Conservation (phyloP, 2,329 filamentous ascomycete genomes). For the Diaporthe citri region DNA sequence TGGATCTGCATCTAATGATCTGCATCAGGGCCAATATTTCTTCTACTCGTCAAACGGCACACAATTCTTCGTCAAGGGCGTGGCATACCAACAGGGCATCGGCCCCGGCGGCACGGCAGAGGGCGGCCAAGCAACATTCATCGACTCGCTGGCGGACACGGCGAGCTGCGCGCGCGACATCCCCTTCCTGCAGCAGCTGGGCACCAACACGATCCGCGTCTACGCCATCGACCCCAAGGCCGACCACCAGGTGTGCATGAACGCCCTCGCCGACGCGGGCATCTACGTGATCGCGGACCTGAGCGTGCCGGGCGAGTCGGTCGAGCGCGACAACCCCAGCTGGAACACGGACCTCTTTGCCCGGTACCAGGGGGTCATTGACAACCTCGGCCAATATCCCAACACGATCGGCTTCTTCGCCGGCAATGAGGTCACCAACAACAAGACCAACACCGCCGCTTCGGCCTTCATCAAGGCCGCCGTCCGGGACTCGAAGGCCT, state of each 20-base stretch:
- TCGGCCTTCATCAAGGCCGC: slow-evolving; percentile 98
- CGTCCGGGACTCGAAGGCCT: slow-evolving; percentile 93
- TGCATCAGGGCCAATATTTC: slow-evolving; percentile 70
- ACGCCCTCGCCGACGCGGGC: slow-evolving; percentile 81
- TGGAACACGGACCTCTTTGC: slow-evolving; percentile 85
- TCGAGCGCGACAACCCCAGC: slow-evolving; percentile 82
- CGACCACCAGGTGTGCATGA: slow-evolving; percentile 89
- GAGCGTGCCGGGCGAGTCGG: slow-evolving; percentile 83
- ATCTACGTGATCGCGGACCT: slow-evolving; percentile 97
- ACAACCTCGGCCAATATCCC: slow-evolving; percentile 83
- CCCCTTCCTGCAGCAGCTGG: slow-evolving; percentile 80
- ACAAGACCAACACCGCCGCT: slow-evolving; percentile 86
- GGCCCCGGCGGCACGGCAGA: slow-evolving; percentile 56
- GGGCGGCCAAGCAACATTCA: slow-evolving; percentile 59
- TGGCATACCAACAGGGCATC: slow-evolving; percentile 92
- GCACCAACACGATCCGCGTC: slow-evolving; percentile 93
- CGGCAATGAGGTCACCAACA: slow-evolving; percentile 96
- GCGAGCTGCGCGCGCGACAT: slow-evolving; percentile 85
- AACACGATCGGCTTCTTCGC: slow-evolving; percentile 98
- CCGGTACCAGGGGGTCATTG: slow-evolving; percentile 87
- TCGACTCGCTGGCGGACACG: slow-evolving; percentile 84
- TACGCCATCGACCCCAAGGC: slow-evolving; percentile 88
- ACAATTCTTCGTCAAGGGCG: slow-evolving; percentile 84
- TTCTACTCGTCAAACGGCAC: slow-evolving; percentile 81
- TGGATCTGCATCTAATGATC: slow-evolving; percentile 83